Base-by-base conservation (phyloP, 768 basidiomycete species). In the Tricholoma sp. region DNA sequence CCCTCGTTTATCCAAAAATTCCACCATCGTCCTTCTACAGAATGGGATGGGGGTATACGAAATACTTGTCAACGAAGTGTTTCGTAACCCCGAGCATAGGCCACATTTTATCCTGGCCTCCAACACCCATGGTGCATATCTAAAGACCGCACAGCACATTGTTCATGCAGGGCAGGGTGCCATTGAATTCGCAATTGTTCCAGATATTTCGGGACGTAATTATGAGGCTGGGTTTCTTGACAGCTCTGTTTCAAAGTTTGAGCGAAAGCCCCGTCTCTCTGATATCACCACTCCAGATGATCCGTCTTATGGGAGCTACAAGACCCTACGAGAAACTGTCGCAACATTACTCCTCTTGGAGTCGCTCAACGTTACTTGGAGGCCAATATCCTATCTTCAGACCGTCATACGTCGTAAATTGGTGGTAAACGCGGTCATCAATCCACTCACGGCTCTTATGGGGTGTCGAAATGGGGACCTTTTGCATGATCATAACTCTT, bases 41-140 rank as follows among this genome's bases (percentile, higher is more conserved):
- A 96, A 96, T 67, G 96, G 96, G 24, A 90, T 97, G 85, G 96
- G 94, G 10, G 74, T 95, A 8, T 91, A 93, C 69, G 95, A 98
- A 61, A 74, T 83, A 57, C 77, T 97, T 49, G 68, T 91, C 15
- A 65, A 72, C 6, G 63, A 78, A 6, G 63, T 93, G 42, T 98
- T 94, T 68, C 85, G 80, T 17, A 88, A 94, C 67, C 80, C 85
- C 20, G 68, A 76, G 33, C 74, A 77, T 29, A 83, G 95, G 36
- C 95, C 95, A 11, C 86, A 90, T 63, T 93, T 98, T 66, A 80
- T 98, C 60, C 72, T 96, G 53, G 86, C 87, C 12, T 83, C 85
- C 28, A 94, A 89, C 59, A 88, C 85, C 1, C 93, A 96, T 62
- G 90, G 91, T 3, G 86, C 83, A 29, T 88, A 82, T 72, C 66